phyloP scores from a whole-genome alignment of 768 basidiomycete species.

The Podaxis sp. region DNA sequence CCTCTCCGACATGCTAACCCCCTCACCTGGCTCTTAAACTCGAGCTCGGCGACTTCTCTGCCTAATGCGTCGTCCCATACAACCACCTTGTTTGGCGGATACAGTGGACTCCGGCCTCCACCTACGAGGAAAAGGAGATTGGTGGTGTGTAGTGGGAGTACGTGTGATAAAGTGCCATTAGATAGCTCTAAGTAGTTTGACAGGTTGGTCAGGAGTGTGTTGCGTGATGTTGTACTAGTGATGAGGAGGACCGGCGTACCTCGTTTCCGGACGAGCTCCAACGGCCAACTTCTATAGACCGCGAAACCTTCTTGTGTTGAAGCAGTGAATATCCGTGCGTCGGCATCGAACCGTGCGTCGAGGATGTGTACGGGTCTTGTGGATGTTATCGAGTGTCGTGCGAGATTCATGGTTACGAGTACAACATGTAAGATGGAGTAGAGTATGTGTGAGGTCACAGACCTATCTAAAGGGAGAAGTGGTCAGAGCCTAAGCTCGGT shows the following conservation, averaged over 20 bases:
- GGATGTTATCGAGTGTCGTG: slow-evolving; percentile 76
- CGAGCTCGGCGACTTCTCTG: slow-evolving; percentile 82
- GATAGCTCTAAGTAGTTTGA: slow-evolving; percentile 51
- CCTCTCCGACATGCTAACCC: slow-evolving; percentile 78
- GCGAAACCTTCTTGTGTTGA: slow-evolving; percentile 81
- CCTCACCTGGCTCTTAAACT: slow-evolving; percentile 81
- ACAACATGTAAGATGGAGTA: not conserved
- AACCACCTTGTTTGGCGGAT: slow-evolving; percentile 89
- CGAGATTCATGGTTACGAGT: slow-evolving; percentile 67
- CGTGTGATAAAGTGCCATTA: slow-evolving; percentile 74
- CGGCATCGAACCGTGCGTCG: slow-evolving; percentile 77
- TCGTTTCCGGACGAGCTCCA: slow-evolving; percentile 76
- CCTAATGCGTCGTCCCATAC: slow-evolving; percentile 80
- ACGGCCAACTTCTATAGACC: slow-evolving; percentile 72
- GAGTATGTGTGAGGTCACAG: not conserved
- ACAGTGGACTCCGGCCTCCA: slow-evolving; percentile 82
- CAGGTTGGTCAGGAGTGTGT: not conserved
- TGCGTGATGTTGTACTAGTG: not conserved
- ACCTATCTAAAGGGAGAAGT: not conserved
- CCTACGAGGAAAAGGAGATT: slow-evolving; percentile 85
- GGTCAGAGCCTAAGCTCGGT: not conserved
- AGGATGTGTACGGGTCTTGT: slow-evolving; percentile 71
- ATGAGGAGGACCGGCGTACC: slow-evolving; percentile 37
- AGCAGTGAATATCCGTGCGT: slow-evolving; percentile 75
- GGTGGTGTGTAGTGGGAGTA: slow-evolving; percentile 74